Percentiles rank a stretch among this genome's conserved stretches.
Conservation (phyloP, 495 filamentous ascomycete genomes). For the Trichocladium antarcticum region DNA sequence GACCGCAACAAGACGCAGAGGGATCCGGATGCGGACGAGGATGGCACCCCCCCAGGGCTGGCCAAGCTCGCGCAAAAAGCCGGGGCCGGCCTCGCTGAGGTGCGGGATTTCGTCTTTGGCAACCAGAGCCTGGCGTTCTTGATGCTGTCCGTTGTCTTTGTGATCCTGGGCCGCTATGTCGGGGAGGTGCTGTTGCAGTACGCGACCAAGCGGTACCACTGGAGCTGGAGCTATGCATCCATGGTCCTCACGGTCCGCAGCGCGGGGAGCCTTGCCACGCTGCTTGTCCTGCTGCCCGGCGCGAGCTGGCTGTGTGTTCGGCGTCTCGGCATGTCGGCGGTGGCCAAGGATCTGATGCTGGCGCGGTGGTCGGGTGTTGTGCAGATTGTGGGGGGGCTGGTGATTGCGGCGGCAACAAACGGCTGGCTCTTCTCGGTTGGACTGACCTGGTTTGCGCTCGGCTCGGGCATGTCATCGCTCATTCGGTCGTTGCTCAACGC, state of each 20-base stretch:
- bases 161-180: slow-evolving; percentile 19
- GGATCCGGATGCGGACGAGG: not conserved
- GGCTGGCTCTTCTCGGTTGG: slow-evolving; percentile 14
- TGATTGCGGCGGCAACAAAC: slow-evolving; percentile 15
- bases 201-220: slow-evolving; percentile 24
- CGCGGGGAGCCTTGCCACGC: slow-evolving; percentile 16
- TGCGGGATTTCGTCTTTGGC: slow-evolving; percentile 17
- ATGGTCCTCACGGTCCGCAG: slow-evolving; percentile 20
- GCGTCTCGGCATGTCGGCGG: slow-evolving; percentile 13
- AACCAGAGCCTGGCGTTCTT: slow-evolving; percentile 17
- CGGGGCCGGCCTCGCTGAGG: slow-evolving; percentile 7
- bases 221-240: slow-evolving; percentile 22
- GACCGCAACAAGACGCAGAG: not conserved
- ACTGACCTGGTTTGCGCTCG: slow-evolving; percentile 19
- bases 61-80: slow-evolving; percentile 9
- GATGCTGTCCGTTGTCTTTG: slow-evolving; percentile 18
- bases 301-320: slow-evolving; percentile 16
- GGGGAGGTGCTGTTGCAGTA: slow-evolving; percentile 27
- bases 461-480: slow-evolving; percentile 11
- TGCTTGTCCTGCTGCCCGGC: slow-evolving; percentile 19
- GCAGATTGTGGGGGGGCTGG: slow-evolving; percentile 10
- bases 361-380: slow-evolving; percentile 15
- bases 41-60: not conserved
- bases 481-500: slow-evolving; percentile 23
- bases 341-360: slow-evolving; percentile 22